Evolutionary conservation across 202 grass and related monocot genomes (phyloP).

Genomic region (Schoenoplectus triqueter): DNA sequence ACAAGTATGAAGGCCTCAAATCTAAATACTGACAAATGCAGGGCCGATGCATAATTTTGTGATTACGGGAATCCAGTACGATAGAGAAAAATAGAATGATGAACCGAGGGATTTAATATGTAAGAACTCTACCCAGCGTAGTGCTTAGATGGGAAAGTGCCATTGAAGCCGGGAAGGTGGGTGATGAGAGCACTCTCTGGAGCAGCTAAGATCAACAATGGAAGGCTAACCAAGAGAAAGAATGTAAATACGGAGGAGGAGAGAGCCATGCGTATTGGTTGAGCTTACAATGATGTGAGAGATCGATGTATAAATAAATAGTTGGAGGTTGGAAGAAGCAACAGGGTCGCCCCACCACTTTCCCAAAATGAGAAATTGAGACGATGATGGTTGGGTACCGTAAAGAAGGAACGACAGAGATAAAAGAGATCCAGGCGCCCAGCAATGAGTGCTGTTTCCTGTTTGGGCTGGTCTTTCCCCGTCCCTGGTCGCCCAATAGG

Average conservation of each 20-base stretch:
- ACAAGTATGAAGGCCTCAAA: background rate
- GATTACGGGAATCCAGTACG: background rate
- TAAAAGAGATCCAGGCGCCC: background rate
- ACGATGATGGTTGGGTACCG: constrained; percentile 23
- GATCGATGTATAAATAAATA: background rate
- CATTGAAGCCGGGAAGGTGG: constrained; percentile 56
- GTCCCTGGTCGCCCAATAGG: background rate
- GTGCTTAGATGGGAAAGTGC: constrained; percentile 66
- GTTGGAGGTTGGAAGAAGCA: background rate
- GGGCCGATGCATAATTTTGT: background rate
- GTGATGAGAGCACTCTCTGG: constrained; percentile 50
- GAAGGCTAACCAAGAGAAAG: constrained; percentile 12
- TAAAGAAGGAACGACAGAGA: constrained; percentile 4
- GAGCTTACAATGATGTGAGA: constrained; percentile 6
- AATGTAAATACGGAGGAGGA: background rate
- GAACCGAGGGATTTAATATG: background rate
- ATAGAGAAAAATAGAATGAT: background rate
- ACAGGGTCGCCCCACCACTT: background rate
- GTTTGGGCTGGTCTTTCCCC: background rate
- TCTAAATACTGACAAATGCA: background rate
- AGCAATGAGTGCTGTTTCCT: background rate
- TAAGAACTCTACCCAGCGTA: constrained; percentile 53
- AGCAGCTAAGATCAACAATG: constrained; percentile 36
- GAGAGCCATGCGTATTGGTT: constrained; percentile 33
- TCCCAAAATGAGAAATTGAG: background rate